Percentiles rank a stretch among this genome's conserved stretches.
These are phyloP conservation scores for Singerocomus inundabilis DNA, from an alignment of 1,284 basidiomycete species.

Conservation along the genomic window DNA sequence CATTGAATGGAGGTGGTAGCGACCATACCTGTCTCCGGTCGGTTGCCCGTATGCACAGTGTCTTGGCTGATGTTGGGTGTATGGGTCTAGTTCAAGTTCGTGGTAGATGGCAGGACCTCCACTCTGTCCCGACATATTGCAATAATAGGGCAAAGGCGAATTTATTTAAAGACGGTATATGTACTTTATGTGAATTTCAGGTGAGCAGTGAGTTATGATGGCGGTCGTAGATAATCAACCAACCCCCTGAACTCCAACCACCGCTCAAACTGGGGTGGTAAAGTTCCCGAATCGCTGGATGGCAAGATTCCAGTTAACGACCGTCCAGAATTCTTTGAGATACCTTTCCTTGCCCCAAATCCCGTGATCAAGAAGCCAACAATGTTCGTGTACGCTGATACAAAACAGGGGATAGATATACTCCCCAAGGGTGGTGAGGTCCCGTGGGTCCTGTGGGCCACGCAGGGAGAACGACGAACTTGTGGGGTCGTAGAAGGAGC, in stretches of 20 bases:
- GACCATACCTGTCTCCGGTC: neutral
- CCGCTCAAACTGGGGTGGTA: constrained; percentile 12
- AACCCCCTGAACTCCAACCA: neutral
- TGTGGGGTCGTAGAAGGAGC: constrained; percentile 30
- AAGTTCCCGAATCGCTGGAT: constrained; percentile 35
- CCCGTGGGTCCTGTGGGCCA: constrained; percentile 26
- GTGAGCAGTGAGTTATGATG: constrained; percentile 27
- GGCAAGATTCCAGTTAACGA: constrained; percentile 83
- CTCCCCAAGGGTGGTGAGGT: constrained; percentile 43
- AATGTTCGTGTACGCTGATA: constrained; percentile 86
- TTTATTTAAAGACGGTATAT: constrained; percentile 11
- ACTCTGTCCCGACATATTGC: neutral
- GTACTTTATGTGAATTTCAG: constrained; percentile 10
- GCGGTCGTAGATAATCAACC: constrained; percentile 5
- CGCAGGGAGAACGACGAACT: constrained; percentile 30
- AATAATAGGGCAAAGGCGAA: neutral
- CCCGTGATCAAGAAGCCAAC: constrained; percentile 90
- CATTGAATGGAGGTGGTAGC: constrained; percentile 73
- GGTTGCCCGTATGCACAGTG: neutral
- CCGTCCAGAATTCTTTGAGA: constrained; percentile 86
- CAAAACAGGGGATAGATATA: constrained; percentile 80
- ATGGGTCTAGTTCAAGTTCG: neutral
- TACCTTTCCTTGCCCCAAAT: constrained; percentile 94
- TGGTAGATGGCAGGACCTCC: neutral
- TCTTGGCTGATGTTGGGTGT: neutral